phyloP scores from a whole-genome alignment of 176 grass and related monocot genomes.

The Canna indica region DNA sequence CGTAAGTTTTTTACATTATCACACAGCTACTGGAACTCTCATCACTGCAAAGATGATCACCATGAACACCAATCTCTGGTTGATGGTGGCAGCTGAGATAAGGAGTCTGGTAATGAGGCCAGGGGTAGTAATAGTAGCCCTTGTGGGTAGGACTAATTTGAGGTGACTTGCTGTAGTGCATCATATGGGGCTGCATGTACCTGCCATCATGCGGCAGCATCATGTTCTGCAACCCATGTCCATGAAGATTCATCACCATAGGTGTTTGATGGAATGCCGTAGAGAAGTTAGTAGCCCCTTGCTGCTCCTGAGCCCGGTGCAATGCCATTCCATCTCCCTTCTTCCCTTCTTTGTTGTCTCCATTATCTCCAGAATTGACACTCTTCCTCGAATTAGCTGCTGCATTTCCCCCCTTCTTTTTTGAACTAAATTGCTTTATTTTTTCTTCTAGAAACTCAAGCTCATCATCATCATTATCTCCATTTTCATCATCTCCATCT shows the following conservation, averaged over 20 bases:
- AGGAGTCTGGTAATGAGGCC: conserved; percentile 10
- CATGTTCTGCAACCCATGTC: conserved; percentile 25
- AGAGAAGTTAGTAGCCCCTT: neutral
- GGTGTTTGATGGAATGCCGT: conserved; percentile 33
- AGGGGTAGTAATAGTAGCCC: conserved; percentile 46
- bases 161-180: conserved; percentile 68
- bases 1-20: no score
- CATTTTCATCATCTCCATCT: no score
- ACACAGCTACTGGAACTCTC: no score
- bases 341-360: conserved; percentile 27
- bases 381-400: conserved; percentile 33
- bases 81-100: conserved; percentile 31
- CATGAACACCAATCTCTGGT: no score
- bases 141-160: conserved; percentile 67
- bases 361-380: neutral
- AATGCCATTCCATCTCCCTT: conserved; percentile 22
- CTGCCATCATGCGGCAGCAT: conserved; percentile 64
- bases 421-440: conserved; percentile 55
- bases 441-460: conserved; percentile 49
- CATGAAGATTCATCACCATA: no score
- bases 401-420: neutral
- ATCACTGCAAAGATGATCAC: no score
- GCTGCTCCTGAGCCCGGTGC: neutral
- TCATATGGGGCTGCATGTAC: conserved; percentile 65
- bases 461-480: conserved; percentile 25